Percentiles rank a stretch among this genome's conserved stretches.
These are phyloP conservation scores for Petunia secreta DNA, from an alignment of 257 asterid genomes.

Conservation along the genomic window DNA sequence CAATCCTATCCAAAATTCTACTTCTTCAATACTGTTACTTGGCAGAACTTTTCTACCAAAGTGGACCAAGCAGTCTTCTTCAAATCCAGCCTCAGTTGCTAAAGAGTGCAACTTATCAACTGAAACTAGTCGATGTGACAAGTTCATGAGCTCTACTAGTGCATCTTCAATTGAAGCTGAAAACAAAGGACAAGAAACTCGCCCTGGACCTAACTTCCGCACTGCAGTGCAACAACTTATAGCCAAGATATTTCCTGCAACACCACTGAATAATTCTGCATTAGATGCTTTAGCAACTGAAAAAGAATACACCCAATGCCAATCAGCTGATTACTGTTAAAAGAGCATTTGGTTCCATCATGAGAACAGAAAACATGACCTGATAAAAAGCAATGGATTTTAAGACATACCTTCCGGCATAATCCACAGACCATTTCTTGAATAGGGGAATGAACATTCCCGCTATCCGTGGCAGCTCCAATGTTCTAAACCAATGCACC, in stretches of 20 bases:
- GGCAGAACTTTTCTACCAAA: slow-evolving; percentile 73
- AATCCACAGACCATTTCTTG: slow-evolving; percentile 83
- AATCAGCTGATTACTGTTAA: slow-evolving; percentile 17
- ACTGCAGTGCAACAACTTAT: slow-evolving; percentile 71
- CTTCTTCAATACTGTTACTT: slow-evolving; percentile 51
- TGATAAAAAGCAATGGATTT: not conserved
- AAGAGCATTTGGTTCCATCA: not conserved
- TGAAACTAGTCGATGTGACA: slow-evolving; percentile 54
- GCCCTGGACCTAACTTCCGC: slow-evolving; percentile 49
- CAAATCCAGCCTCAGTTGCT: slow-evolving; percentile 85
- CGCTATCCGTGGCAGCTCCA: slow-evolving; percentile 66
- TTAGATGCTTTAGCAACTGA: slow-evolving; percentile 36
- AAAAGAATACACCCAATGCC: not conserved
- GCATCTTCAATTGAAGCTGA: slow-evolving; percentile 48
- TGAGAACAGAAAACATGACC: not conserved
- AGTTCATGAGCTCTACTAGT: slow-evolving; percentile 60
- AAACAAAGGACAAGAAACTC: slow-evolving; percentile 49
- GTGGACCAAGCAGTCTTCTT: slow-evolving; percentile 64
- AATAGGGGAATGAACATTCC: slow-evolving; percentile 67
- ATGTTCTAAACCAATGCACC: slow-evolving; percentile 67
- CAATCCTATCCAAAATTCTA: slow-evolving; percentile 80
- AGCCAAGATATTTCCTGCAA: slow-evolving; percentile 82
- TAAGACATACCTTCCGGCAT: slow-evolving; percentile 71
- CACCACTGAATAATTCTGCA: slow-evolving; percentile 63
- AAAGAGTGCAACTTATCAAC: slow-evolving; percentile 62